Evolutionary conservation across 2,329 filamentous ascomycete genomes (phyloP).

Genomic region (Colletotrichum cuscutae): DNA sequence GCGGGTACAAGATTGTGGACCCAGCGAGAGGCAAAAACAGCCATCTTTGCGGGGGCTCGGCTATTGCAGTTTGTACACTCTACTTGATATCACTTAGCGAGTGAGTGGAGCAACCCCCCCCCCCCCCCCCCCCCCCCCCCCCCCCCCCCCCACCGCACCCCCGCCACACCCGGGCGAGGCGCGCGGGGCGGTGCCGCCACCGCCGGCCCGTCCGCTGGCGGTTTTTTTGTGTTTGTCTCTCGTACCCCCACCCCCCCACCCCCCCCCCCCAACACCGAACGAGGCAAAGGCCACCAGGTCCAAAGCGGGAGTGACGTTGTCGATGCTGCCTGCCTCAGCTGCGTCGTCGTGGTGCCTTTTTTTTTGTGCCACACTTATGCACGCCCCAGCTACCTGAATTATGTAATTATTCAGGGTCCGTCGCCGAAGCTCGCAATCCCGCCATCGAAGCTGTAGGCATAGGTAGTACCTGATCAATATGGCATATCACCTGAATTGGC

Average conservation of each 20-base stretch:
- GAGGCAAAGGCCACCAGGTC: conserved; percentile 20
- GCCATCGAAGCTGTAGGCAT: not conserved
- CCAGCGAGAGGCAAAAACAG: not conserved
- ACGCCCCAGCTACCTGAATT: conserved; percentile 3
- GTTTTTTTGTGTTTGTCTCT: no score
- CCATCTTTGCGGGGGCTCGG: not conserved
- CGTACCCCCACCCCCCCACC: no score
- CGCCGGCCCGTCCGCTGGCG: no score
- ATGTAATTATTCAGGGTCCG: conserved; percentile 8
- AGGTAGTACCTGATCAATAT: not conserved
- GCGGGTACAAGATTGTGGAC: conserved; percentile 14
- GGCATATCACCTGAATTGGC: not conserved
- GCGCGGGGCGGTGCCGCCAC: no score
- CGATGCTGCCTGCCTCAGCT: conserved; percentile 45
- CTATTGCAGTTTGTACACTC: conserved; percentile 36
- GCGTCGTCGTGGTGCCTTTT: not conserved
- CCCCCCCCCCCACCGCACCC: not conserved
- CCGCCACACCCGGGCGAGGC: no score
- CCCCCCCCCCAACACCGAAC: conserved; percentile 4
- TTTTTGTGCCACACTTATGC: conserved; percentile 11
- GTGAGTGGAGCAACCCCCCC: conserved; percentile 10
- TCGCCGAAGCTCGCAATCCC: not conserved
- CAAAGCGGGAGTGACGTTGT: conserved; percentile 45
- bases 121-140: not conserved
- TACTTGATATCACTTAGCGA: conserved; percentile 23